Evolutionary conservation across 345 rosid species (phyloP).

Genomic region (Citrus trifoliata): DNA sequence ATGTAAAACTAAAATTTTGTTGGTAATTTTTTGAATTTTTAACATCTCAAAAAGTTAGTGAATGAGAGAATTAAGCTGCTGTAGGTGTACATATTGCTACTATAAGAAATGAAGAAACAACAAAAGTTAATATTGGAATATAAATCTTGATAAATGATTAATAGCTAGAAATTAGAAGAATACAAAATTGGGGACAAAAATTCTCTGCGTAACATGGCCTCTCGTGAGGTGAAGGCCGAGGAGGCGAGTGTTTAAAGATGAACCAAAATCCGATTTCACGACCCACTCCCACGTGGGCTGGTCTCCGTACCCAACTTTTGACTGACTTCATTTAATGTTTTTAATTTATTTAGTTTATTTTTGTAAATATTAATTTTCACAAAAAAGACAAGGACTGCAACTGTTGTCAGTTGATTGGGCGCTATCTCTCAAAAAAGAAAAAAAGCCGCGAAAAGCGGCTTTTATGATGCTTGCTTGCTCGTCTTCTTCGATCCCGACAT

Average conservation of each 20-base stretch:
- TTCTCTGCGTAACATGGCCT: conserved; percentile 27
- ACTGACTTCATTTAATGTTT: neutral
- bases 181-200: conserved; percentile 26
- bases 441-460: conserved; percentile 30
- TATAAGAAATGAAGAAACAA: neutral
- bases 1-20: no score
- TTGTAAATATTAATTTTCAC: neutral
- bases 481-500: conserved; percentile 17
- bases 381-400: neutral
- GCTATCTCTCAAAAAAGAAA: neutral
- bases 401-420: conserved; percentile 2
- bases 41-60: neutral
- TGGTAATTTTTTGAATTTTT: no score
- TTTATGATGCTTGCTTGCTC: neutral
- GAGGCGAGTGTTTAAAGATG: neutral
- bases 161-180: neutral
- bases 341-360: neutral
- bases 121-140: neutral
- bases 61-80: neutral
- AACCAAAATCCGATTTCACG: conserved; percentile 17
- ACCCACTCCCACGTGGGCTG: conserved; percentile 32
- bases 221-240: neutral
- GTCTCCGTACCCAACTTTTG: neutral
- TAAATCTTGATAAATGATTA: neutral
- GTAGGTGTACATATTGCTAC: neutral